Evolutionary conservation across 2,329 filamentous ascomycete genomes (phyloP), one percentile per base, ranked within the genome.

Genomic region (Arthroderma sp.): DNA sequence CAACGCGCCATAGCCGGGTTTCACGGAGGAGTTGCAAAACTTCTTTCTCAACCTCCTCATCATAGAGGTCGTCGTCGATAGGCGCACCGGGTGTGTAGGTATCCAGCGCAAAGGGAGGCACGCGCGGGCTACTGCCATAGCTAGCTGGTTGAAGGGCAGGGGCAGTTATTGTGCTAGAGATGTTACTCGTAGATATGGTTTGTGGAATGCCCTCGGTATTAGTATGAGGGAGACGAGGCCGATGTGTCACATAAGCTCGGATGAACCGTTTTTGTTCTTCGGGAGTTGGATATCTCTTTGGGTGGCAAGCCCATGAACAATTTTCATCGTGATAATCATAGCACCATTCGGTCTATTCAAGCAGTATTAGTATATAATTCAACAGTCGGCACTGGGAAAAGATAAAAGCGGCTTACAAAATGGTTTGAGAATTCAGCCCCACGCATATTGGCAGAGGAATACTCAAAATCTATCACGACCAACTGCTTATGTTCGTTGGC

Each of bases 391-490:
- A 11, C 36, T 39, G 31, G 43, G n/a, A n/a, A 29, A 22, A 22
- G 15, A 3, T 39, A 30, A 45, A 42, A 33, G 30, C 30, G 3
- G 61, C 72, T 66, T 65, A 76, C 84, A 64, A 98, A 98, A 64
- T 98, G 91, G 61, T 98, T 98, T 47, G 87, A 91, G 60, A 98
- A 96, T 63, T 98, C 91, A 10, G 86, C 72, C 1, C 87, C 91
- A 0, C 79, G 80, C 0, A 81, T 73, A 60, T 96, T 98, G 46
- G 89, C 87, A 2, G 81, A 88, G 1, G 91, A 84, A 60, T 98
- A 98, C 59, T 98, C 91, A 57, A 98, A 98, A 61, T 98, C 91
- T 57, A 98, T 98, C 51, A 98, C 91, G 10, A 96, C 76, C 9
- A 98, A 76, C 64, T 94, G 89, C 63, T 94, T 96, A 67, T 98